Percentiles rank a stretch among this genome's conserved stretches.
Evolutionary conservation across 345 rosid genomes (phyloP).

Genomic region (Boechera retrofracta): DNA sequence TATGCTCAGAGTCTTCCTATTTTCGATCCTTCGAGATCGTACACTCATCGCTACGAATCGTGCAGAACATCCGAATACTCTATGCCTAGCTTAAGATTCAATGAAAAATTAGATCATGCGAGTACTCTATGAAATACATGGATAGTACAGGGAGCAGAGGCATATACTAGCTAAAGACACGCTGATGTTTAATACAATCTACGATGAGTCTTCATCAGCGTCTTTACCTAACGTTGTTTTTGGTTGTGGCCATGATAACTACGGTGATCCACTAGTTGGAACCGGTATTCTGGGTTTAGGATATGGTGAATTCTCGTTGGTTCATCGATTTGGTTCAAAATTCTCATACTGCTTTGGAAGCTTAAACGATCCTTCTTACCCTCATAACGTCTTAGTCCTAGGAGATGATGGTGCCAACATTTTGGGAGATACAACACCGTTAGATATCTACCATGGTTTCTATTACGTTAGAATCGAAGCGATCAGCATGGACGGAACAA

Average conservation of each 20-base stretch:
- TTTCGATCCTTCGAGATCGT: constrained; percentile 11
- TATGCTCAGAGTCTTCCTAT: constrained; percentile 1
- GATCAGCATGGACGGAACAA: constrained; percentile 5
- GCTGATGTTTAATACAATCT: constrained; percentile 17
- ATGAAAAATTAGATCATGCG: neutral
- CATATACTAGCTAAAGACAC: constrained; percentile 15
- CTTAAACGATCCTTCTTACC: constrained; percentile 8
- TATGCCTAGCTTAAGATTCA: neutral
- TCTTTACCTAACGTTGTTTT: constrained; percentile 14
- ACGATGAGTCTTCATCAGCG: constrained; percentile 13
- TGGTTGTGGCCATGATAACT: constrained; percentile 20
- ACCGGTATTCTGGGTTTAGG: constrained; percentile 26
- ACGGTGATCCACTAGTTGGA: neutral
- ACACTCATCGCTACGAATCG: neutral
- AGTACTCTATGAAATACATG: neutral
- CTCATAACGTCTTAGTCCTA: constrained; percentile 5
- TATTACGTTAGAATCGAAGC: constrained; percentile 17
- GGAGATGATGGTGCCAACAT: constrained; percentile 17
- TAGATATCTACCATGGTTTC: neutral
- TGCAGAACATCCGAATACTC: neutral
- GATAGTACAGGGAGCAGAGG: constrained; percentile 1
- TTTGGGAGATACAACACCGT: constrained; percentile 17
- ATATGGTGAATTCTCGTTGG: neutral
- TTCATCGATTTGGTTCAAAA: neutral
- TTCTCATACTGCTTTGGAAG: constrained; percentile 30